phyloP scores from a whole-genome alignment of 768 basidiomycete genomes.

The Agrocybe chaxingu region DNA sequence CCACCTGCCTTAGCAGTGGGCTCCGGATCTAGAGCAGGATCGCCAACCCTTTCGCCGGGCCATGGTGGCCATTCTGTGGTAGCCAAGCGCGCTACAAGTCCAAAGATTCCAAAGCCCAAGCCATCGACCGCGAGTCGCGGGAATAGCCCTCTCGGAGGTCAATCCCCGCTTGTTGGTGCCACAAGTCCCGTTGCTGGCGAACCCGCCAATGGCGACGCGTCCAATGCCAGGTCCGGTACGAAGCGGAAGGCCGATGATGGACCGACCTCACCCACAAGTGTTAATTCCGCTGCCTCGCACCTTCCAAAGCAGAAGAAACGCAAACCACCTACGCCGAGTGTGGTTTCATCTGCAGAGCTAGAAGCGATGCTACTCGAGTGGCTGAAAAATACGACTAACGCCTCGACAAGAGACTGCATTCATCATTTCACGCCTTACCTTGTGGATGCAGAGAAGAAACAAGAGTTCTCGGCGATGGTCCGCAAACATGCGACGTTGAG shows the following conservation, averaged over 20 bases:
- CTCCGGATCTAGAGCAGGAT: conserved; percentile 53
- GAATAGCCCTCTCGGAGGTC: conserved; percentile 59
- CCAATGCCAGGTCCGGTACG: conserved; percentile 23
- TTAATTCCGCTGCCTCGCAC: conserved; percentile 15
- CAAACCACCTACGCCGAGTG: conserved; percentile 43
- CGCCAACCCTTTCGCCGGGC: conserved; percentile 50
- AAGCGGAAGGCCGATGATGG: conserved; percentile 49
- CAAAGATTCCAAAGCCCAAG: conserved; percentile 64
- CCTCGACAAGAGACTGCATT: conserved; percentile 78
- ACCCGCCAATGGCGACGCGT: conserved; percentile 12
- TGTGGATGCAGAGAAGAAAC: conserved; percentile 66
- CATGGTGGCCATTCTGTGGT: conserved; percentile 77
- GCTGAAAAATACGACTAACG: conserved; percentile 64
- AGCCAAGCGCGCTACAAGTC: conserved; percentile 83
- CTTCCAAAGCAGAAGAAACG: conserved; percentile 51
- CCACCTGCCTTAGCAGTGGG: conserved; percentile 11
- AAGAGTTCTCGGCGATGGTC: conserved; percentile 73
- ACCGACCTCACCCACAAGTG: conserved; percentile 27
- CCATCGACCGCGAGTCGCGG: conserved; percentile 43
- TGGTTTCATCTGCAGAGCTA: conserved; percentile 50
- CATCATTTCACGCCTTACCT: conserved; percentile 76
- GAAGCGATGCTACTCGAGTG: conserved; percentile 72
- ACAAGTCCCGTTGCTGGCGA: conserved; percentile 37
- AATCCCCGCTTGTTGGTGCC: conserved; percentile 42
- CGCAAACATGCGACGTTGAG: conserved; percentile 76